Evolutionary conservation across 768 basidiomycete species (phyloP).

Genomic region (Trametes villosa): DNA sequence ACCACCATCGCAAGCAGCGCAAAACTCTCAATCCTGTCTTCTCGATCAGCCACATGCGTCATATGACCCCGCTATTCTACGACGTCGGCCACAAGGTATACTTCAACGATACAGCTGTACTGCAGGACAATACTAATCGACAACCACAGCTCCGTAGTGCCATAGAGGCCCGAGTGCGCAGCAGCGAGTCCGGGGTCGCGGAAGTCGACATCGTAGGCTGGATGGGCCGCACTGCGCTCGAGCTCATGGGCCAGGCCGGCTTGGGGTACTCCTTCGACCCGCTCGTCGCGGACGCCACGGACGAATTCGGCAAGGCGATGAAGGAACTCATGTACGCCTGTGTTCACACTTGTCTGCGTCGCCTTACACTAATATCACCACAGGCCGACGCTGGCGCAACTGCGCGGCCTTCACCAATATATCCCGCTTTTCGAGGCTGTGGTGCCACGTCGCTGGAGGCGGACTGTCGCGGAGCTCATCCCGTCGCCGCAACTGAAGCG

Average conservation of each 20-base stretch:
- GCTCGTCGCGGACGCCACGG: slow-evolving; percentile 17
- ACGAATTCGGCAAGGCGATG: slow-evolving; percentile 25
- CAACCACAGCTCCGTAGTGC: slow-evolving; percentile 26
- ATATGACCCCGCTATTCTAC: slow-evolving; percentile 32
- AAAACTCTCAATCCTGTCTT: slow-evolving; percentile 38
- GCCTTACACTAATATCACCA: not conserved
- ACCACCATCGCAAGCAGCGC: slow-evolving; percentile 35
- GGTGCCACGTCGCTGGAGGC: slow-evolving; percentile 33
- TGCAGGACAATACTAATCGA: not conserved
- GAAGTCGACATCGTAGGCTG: slow-evolving; percentile 31
- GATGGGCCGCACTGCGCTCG: slow-evolving; percentile 34
- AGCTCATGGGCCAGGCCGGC: slow-evolving; percentile 32
- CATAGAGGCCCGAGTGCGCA: slow-evolving; percentile 12
- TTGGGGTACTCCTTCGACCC: slow-evolving; percentile 34
- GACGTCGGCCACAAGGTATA: slow-evolving; percentile 26
- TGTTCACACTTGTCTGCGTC: slow-evolving; percentile 1
- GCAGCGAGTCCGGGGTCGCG: slow-evolving; percentile 7
- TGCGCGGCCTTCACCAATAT: slow-evolving; percentile 51
- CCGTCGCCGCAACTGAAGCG: slow-evolving; percentile 18
- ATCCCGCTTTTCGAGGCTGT: slow-evolving; percentile 39
- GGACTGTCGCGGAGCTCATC: slow-evolving; percentile 13
- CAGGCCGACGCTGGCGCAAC: not conserved
- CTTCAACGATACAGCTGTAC: no score
- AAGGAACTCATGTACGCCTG: slow-evolving; percentile 21
- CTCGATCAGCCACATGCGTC: slow-evolving; percentile 32